Conservation (phyloP, 208 protist species). For the Trypanosoma vivax region DNA sequence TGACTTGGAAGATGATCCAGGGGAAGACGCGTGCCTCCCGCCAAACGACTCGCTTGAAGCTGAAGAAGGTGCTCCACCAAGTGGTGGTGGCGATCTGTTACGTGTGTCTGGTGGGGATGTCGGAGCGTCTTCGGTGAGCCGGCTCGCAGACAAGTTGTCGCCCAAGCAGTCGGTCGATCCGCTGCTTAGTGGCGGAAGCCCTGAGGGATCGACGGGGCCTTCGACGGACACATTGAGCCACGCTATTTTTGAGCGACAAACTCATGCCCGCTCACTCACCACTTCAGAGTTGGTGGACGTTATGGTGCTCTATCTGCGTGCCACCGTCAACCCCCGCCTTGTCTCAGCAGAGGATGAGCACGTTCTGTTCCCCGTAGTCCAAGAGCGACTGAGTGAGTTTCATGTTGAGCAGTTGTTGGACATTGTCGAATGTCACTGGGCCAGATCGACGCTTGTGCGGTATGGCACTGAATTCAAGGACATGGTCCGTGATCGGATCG, state of each 20-base stretch:
- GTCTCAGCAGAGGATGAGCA: slow-evolving; percentile 65
- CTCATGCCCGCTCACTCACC: neutral
- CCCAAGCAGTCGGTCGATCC: neutral
- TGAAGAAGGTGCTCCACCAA: neutral
- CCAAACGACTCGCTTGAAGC: neutral
- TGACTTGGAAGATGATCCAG: neutral
- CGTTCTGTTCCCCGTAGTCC: slow-evolving; percentile 58
- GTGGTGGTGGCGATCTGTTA: neutral
- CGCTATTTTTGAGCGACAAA: slow-evolving; percentile 18
- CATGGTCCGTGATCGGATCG: slow-evolving; percentile 59
- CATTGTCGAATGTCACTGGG: slow-evolving; percentile 52
- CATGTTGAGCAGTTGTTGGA: slow-evolving; percentile 49
- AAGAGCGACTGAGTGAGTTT: slow-evolving; percentile 44
- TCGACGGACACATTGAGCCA: neutral
- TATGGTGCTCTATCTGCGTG: slow-evolving; percentile 36
- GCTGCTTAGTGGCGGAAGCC: neutral
- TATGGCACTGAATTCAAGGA: slow-evolving; percentile 61
- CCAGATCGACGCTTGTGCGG: slow-evolving; percentile 59
- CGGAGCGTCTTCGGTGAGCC: too few relatives aligned
- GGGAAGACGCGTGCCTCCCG: neutral
- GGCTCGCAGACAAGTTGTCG: neutral
- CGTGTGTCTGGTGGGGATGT: too few relatives aligned
- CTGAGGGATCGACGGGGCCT: neutral
- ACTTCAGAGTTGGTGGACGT: slow-evolving; percentile 27
- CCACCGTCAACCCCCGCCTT: slow-evolving; percentile 35